These are phyloP conservation scores for Brassica rapa DNA, from an alignment of 345 rosid genomes.

Conservation along the genomic window DNA sequence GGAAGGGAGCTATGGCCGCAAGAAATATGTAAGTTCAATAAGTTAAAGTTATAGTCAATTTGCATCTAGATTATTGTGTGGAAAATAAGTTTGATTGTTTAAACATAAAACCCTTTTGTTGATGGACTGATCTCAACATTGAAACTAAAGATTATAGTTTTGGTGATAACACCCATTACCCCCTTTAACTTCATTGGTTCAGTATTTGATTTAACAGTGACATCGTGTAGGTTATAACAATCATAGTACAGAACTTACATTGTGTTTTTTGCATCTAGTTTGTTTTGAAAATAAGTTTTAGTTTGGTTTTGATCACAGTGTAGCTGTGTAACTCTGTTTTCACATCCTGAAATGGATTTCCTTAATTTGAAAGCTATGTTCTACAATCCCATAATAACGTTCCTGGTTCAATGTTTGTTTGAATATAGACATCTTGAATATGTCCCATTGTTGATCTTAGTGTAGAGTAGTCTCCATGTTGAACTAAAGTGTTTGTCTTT, in stretches of 20 bases:
- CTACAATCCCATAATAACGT: not conserved
- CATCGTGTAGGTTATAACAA: not conserved
- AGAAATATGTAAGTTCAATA: constrained; percentile 68
- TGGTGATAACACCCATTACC: not conserved
- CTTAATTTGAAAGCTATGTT: not conserved
- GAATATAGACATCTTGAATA: too few species aligned
- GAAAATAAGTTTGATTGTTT: not conserved
- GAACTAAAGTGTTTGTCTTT: not conserved
- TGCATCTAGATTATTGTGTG: constrained; percentile 6
- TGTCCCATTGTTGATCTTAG: not conserved
- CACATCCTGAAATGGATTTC: not conserved
- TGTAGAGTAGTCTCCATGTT: not conserved
- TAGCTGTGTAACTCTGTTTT: not conserved
- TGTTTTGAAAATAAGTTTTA: too few species aligned
- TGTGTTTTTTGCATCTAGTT: not conserved
- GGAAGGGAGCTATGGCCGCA: constrained; percentile 69
- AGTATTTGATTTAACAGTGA: not conserved
- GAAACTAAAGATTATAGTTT: constrained; percentile 3
- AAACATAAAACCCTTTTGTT: not conserved
- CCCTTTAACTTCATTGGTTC: not conserved
- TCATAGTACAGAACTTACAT: not conserved
- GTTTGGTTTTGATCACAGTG: not conserved
- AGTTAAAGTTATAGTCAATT: not conserved
- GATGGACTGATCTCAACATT: not conserved
- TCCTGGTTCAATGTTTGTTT: not conserved